Base-by-base conservation (phyloP, 805 yeast genomes). In the Ogataea henricii region DNA sequence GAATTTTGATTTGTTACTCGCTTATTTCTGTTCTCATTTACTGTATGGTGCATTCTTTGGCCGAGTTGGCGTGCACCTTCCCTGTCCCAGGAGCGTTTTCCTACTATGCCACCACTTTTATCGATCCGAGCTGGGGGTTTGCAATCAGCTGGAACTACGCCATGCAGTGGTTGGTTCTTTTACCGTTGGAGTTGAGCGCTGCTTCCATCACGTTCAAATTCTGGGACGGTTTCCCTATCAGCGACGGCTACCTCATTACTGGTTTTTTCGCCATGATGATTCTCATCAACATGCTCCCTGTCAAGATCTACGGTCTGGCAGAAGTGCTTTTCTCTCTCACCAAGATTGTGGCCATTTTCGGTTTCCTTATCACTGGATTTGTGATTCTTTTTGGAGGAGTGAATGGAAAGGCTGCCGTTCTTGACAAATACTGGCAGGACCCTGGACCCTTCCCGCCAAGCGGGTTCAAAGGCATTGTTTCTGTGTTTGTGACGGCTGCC, bases 1-100 rank as follows among this genome's bases (percentile, higher is more conserved):
- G 84, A 27, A 63, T 83, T 29, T 71, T 83, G 43, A 77, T 83
- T 35, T 83, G 79, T 51, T 77, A 82, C 71, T 55, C 65, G 18
- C 65, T 81, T 32, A 72, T 79, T 22, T 84, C 85, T 47, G 59
- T 79, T 6, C 72, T 83, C 71, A 76, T 83, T 41, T 82, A 72
- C 64, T 67, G 73, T 53, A 79, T 83, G 58, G 79, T 82, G 54
- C 85, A 82, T 66, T 78, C 86, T 2, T 63, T 81, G 21, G 83
- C 84, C 49, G 87, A 82, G 58, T 52, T 82, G 49, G 79, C 83
- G 26, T 79, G 81, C 32, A 71, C 81, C 3, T 81, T 77, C 63
- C 87, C 87, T 9, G 74, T 81, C 14, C 73, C 84, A 7, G 87
- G 87, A 62, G 82, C 85, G 6, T 82, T 82, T 56, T 74, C 80